Percentiles rank a stretch among this genome's conserved stretches.
Evolutionary conservation across 2,329 filamentous ascomycete species (phyloP).

Genomic region (Trichothecium roseum): DNA sequence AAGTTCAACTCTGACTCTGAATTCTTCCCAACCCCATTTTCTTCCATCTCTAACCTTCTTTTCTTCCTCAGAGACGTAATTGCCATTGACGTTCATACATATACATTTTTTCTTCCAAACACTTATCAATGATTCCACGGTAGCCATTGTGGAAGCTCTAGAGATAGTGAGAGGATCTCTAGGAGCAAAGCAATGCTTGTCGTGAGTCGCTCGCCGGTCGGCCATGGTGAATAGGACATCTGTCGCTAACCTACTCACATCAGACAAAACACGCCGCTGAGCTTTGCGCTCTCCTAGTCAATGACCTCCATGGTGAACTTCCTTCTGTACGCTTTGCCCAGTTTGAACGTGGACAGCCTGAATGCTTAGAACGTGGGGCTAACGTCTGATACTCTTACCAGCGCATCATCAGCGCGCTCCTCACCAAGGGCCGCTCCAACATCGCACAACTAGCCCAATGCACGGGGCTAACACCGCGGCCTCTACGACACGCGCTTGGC

Average conservation of each 20-base stretch:
- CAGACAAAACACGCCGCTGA: slow-evolving; percentile 68
- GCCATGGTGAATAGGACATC: not conserved
- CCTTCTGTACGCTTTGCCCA: slow-evolving; percentile 55
- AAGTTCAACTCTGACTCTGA: not conserved
- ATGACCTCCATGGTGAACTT: slow-evolving; percentile 84
- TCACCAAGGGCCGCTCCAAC: slow-evolving; percentile 68
- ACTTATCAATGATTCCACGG: slow-evolving; percentile 47
- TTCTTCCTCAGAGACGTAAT: too few species aligned
- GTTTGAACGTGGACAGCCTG: not conserved
- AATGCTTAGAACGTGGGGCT: slow-evolving; percentile 12
- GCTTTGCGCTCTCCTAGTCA: slow-evolving; percentile 81
- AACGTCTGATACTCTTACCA: slow-evolving; percentile 27
- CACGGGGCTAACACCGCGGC: slow-evolving; percentile 61
- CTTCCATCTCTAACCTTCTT: not conserved
- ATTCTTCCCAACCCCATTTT: not conserved
- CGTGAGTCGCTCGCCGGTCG: slow-evolving; percentile 29
- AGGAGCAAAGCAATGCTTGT: slow-evolving; percentile 52
- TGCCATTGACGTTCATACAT: not conserved
- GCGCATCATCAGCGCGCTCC: slow-evolving; percentile 75
- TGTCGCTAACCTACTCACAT: slow-evolving; percentile 11
- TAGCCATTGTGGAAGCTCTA: slow-evolving; percentile 66
- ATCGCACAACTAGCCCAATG: slow-evolving; percentile 59
- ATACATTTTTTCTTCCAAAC: not conserved
- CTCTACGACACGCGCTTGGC: slow-evolving; percentile 71
- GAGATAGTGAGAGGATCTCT: slow-evolving; percentile 71